Conservation (phyloP, 768 basidiomycete species). For the Lactarius trivialis region DNA sequence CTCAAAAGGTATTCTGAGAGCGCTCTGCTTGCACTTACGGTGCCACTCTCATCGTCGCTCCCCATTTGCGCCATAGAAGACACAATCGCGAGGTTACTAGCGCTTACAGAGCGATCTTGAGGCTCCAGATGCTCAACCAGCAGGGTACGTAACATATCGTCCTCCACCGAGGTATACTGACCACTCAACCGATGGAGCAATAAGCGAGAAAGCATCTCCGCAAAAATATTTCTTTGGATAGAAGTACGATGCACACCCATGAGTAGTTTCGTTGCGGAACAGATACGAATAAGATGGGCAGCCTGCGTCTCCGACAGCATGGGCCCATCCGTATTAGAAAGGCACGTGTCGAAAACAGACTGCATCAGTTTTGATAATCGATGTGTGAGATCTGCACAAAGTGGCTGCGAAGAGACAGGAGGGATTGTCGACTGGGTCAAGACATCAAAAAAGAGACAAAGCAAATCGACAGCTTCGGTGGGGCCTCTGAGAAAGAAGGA, state of each 20-base stretch:
- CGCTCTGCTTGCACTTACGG: slow-evolving; percentile 13
- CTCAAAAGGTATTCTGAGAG: background rate
- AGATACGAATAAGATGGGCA: slow-evolving; percentile 36
- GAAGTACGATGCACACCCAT: slow-evolving; percentile 17
- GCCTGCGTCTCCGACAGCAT: slow-evolving; percentile 32
- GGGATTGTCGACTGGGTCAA: slow-evolving; percentile 38
- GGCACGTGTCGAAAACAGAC: slow-evolving; percentile 38
- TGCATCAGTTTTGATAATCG: slow-evolving; percentile 36
- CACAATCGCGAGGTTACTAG: slow-evolving; percentile 15
- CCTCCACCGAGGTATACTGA: slow-evolving; percentile 5
- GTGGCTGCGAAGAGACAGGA: slow-evolving; percentile 41
- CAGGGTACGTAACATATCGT: slow-evolving; percentile 8
- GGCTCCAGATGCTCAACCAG: background rate
- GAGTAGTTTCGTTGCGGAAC: slow-evolving; percentile 24
- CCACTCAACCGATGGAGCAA: slow-evolving; percentile 14
- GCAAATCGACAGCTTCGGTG: slow-evolving; percentile 41
- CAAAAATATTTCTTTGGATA: background rate
- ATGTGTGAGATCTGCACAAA: slow-evolving; percentile 43
- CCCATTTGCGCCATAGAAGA: slow-evolving; percentile 5
- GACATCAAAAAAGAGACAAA: slow-evolving; percentile 41
- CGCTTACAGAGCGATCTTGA: slow-evolving; percentile 2
- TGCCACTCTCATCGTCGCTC: slow-evolving; percentile 10
- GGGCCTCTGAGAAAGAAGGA: slow-evolving; percentile 30
- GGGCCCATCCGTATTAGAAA: slow-evolving; percentile 35
- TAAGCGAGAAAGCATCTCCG: slow-evolving; percentile 19